Evolutionary conservation across 1,139 yeast species (phyloP).

Genomic region (Casaregolazyma suthepensis): DNA sequence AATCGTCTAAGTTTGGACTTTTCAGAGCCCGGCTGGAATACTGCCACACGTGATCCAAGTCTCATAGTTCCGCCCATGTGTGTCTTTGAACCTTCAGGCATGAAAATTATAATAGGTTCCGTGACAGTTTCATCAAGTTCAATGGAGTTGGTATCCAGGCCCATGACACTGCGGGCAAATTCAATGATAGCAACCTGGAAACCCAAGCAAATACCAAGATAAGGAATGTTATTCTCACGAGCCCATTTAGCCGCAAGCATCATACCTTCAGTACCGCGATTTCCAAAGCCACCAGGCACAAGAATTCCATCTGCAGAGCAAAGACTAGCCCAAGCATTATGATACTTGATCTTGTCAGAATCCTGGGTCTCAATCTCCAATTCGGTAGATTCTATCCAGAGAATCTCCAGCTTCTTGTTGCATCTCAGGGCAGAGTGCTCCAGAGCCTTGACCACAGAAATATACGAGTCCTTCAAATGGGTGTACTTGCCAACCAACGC

Average conservation of each 20-base stretch:
- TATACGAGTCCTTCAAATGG: constrained; percentile 87
- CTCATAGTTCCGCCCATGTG: constrained; percentile 99
- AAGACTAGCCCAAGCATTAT: constrained; percentile 91
- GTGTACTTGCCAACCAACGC: constrained; percentile 98
- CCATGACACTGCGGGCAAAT: constrained; percentile 76
- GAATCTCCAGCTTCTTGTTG: constrained; percentile 73
- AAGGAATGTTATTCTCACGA: constrained; percentile 89
- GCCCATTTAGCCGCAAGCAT: constrained; percentile 96
- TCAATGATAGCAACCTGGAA: constrained; percentile 97
- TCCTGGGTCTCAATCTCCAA: constrained; percentile 68
- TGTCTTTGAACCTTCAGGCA: constrained; percentile 97
- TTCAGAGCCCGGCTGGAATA: constrained; percentile 64
- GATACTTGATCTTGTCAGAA: constrained; percentile 67
- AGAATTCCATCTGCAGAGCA: constrained; percentile 95
- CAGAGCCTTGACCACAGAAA: constrained; percentile 89
- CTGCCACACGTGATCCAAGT: constrained; percentile 87
- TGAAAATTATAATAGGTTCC: constrained; percentile 85
- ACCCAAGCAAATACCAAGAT: constrained; percentile 95
- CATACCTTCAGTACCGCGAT: constrained; percentile 98
- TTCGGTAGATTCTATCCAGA: constrained; percentile 94
- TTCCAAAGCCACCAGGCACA: constrained; percentile 98
- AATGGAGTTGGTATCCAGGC: constrained; percentile 68
- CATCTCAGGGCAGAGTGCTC: constrained; percentile 95
- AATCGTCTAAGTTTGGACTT: constrained; percentile 71
- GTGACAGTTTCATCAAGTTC: constrained; percentile 66